phyloP scores from a whole-genome alignment of 164 flowering plant genomes.

The Santalum album region DNA sequence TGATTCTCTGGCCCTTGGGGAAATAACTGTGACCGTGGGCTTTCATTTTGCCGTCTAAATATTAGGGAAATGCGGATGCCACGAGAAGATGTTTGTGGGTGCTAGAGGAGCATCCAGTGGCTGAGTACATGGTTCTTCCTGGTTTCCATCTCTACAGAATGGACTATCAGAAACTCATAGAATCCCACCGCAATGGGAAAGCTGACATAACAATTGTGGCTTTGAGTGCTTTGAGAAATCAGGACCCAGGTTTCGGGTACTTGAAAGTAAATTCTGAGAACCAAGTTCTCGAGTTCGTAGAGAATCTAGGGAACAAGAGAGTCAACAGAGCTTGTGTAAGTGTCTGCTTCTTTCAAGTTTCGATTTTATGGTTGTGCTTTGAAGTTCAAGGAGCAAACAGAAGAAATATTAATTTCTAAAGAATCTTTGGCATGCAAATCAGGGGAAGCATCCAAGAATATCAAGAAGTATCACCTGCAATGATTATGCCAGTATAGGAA shows the following conservation, averaged over 20 bases:
- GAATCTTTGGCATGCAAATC: slow-evolving; percentile 8
- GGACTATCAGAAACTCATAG: slow-evolving; percentile 65
- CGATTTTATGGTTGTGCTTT: not conserved
- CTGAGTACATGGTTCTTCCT: slow-evolving; percentile 64
- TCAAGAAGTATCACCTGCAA: slow-evolving; percentile 4
- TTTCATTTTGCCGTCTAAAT: not conserved
- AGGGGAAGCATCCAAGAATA: slow-evolving; percentile 20
- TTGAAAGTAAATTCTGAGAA: slow-evolving; percentile 32
- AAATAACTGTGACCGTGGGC: not conserved
- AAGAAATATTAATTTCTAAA: not conserved
- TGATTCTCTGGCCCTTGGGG: not conserved
- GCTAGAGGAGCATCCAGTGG: slow-evolving; percentile 52
- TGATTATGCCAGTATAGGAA: slow-evolving; percentile 49
- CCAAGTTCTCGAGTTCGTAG: slow-evolving; percentile 28
- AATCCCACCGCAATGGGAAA: slow-evolving; percentile 37
- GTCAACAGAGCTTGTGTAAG: slow-evolving; percentile 22
- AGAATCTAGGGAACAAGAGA: slow-evolving; percentile 15
- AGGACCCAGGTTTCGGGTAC: slow-evolving; percentile 39
- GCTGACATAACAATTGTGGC: slow-evolving; percentile 67
- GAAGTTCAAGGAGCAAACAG: not conserved
- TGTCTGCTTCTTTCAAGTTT: not conserved
- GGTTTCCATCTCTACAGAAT: slow-evolving; percentile 89
- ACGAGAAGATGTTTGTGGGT: slow-evolving; percentile 75
- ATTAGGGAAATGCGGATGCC: slow-evolving; percentile 82
- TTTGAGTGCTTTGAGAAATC: slow-evolving; percentile 17